phyloP scores from a whole-genome alignment of 2,329 filamentous ascomycete species.

The Aspergillus sp. region DNA sequence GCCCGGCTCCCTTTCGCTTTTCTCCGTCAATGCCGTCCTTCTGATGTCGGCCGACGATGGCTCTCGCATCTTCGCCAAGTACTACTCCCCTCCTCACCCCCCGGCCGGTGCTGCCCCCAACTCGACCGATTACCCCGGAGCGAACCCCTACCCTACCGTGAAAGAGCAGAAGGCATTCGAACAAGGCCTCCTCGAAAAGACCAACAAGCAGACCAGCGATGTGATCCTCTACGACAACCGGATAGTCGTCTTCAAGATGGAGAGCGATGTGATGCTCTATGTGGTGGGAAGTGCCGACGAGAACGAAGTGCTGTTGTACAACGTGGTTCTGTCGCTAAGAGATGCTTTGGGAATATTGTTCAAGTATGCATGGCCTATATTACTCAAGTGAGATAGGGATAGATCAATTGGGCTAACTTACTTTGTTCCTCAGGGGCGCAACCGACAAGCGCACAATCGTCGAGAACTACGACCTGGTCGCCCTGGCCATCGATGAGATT shows the following conservation, averaged over 20 bases:
- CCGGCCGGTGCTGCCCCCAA: conserved; percentile 61
- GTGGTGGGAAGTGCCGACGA: conserved; percentile 89
- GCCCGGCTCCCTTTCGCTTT: conserved; percentile 74
- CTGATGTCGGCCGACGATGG: conserved; percentile 84
- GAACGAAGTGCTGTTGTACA: conserved; percentile 96
- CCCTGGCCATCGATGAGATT: conserved; percentile 92
- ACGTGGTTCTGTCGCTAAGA: conserved; percentile 84
- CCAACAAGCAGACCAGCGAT: conserved; percentile 90
- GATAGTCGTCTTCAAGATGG: conserved; percentile 96
- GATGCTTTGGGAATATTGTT: conserved; percentile 89
- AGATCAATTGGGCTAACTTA: conserved; percentile 19
- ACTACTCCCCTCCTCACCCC: conserved; percentile 74
- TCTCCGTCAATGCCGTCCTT: conserved; percentile 75
- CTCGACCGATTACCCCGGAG: conserved; percentile 61
- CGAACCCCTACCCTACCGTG: conserved; percentile 79
- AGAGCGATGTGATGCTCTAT: conserved; percentile 96
- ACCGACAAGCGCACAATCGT: conserved; percentile 97
- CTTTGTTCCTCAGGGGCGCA: conserved; percentile 66
- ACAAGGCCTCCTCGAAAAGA: conserved; percentile 94
- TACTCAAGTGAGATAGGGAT: too few relatives aligned
- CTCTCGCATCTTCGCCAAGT: conserved; percentile 89
- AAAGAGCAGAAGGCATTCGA: conserved; percentile 97
- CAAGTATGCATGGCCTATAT: conserved; percentile 62
- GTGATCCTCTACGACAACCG: conserved; percentile 97
- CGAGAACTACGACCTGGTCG: conserved; percentile 97